Conservation (phyloP, 805 yeast species). For the Wickerhamiella bombiphila region DNA sequence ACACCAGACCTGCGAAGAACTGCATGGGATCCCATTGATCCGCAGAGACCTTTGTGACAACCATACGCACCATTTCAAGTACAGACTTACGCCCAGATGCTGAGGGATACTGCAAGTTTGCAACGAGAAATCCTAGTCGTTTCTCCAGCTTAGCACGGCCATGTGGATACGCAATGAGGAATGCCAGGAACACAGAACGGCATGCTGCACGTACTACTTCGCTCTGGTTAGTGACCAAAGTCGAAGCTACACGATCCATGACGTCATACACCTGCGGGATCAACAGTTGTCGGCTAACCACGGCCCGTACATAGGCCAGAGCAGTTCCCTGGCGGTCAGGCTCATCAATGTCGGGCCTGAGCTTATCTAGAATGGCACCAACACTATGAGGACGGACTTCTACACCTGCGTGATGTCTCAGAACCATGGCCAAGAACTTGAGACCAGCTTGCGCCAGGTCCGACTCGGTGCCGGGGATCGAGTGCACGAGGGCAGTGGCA, state of each 20-base stretch:
- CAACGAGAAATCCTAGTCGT: conserved; percentile 66
- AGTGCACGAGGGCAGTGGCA: conserved; percentile 42
- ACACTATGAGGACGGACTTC: conserved; percentile 55
- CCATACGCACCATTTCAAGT: conserved; percentile 65
- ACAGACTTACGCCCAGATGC: conserved; percentile 80
- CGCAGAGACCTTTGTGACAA: conserved; percentile 45
- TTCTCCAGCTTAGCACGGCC: conserved; percentile 72
- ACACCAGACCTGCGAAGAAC: conserved; percentile 69
- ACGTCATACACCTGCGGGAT: conserved; percentile 83
- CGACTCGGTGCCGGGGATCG: conserved; percentile 60
- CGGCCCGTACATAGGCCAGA: conserved; percentile 64
- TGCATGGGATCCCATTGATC: conserved; percentile 39
- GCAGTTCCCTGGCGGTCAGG: conserved; percentile 82
- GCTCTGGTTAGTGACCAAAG: conserved; percentile 82
- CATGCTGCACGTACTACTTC: conserved; percentile 72
- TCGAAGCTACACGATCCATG: conserved; percentile 63
- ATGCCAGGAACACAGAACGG: conserved; percentile 67
- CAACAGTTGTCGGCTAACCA: conserved; percentile 58
- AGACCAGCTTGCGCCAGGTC: conserved; percentile 71
- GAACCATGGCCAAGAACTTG: conserved; percentile 41
- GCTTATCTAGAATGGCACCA: conserved; percentile 52
- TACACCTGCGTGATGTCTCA: conserved; percentile 54
- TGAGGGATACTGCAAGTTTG: conserved; percentile 70
- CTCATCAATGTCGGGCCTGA: conserved; percentile 79
- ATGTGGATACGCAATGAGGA: conserved; percentile 88